phyloP scores from a whole-genome alignment of 140 eudicot genomes.

The Erigeron philadelphicus region DNA sequence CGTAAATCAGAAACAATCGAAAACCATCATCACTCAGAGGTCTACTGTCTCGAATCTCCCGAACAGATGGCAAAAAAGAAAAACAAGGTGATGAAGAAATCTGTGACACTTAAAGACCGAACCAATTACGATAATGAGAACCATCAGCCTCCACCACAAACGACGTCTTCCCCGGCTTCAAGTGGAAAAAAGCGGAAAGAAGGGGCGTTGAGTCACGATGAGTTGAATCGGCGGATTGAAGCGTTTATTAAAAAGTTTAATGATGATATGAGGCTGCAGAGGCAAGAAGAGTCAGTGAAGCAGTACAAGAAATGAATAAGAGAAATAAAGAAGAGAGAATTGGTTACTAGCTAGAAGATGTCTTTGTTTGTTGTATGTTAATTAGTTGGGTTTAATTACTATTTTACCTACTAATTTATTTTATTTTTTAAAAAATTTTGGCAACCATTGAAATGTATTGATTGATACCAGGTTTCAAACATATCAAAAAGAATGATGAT shows the following conservation, averaged over 20 bases:
- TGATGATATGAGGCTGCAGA: constrained; percentile 49
- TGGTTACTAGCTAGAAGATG: too few relatives aligned
- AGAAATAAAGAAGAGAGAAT: too few relatives aligned
- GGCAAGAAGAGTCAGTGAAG: constrained; percentile 49
- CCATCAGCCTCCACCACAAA: constrained; percentile 18
- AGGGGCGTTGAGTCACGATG: constrained; percentile 51
- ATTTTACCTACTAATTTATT: too few relatives aligned
- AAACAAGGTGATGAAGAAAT: constrained; percentile 16
- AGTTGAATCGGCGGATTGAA: constrained; percentile 54
- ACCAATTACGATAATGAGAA: constrained; percentile 25
- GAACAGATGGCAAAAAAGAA: neutral
- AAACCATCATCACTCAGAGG: constrained; percentile 24
- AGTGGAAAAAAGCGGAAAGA: constrained; percentile 48
- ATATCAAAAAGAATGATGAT: too few relatives aligned
- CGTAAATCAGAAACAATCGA: constrained; percentile 54
- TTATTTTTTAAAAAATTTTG: too few relatives aligned
- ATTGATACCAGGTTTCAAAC: too few relatives aligned
- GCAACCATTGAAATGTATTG: too few relatives aligned
- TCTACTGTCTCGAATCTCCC: neutral
- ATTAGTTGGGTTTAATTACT: too few relatives aligned
- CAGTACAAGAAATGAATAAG: neutral
- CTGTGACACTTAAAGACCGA: constrained; percentile 25
- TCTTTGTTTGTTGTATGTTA: too few relatives aligned
- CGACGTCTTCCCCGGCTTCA: constrained; percentile 26
- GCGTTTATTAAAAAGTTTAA: constrained; percentile 56